These are phyloP conservation scores for Monosporascus sp. DNA, from an alignment of 2,329 filamentous ascomycete species.

Conservation along the genomic window DNA sequence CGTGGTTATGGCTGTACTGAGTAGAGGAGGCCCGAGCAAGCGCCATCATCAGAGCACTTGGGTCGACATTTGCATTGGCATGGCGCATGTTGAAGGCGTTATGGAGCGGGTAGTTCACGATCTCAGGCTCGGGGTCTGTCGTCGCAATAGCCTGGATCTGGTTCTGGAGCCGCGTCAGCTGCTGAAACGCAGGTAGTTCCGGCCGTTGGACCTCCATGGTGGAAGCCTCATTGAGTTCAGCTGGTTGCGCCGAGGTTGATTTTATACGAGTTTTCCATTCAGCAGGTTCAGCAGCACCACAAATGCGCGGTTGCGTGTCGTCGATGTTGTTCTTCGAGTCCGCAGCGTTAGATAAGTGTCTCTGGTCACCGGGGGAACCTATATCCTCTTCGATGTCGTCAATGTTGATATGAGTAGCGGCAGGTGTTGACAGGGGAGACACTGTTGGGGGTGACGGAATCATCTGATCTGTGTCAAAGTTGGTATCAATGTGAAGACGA, in stretches of 20 bases:
- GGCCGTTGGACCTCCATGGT: neutral
- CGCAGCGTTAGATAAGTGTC: neutral
- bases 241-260: neutral
- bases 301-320: neutral
- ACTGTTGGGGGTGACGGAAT: conserved; percentile 29
- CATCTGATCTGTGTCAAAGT: conserved; percentile 13
- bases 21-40: conserved; percentile 17
- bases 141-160: conserved; percentile 27
- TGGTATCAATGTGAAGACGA: neutral
- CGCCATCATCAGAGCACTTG: conserved; percentile 25
- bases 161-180: conserved; percentile 1
- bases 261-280: neutral
- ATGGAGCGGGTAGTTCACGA: conserved; percentile 16
- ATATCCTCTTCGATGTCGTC: conserved; percentile 22
- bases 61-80: conserved; percentile 24
- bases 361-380: conserved; percentile 9
- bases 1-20: conserved; percentile 16
- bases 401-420: conserved; percentile 24
- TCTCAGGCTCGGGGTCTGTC: conserved; percentile 23
- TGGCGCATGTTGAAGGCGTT: conserved; percentile 15
- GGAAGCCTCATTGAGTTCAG: neutral
- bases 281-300: neutral
- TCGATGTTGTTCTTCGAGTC: neutral
- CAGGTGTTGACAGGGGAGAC: conserved; percentile 30
- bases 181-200: neutral